These are phyloP conservation scores for Trichoderma cornu-damae DNA, from an alignment of 2,329 filamentous ascomycete species.

Conservation along the genomic window DNA sequence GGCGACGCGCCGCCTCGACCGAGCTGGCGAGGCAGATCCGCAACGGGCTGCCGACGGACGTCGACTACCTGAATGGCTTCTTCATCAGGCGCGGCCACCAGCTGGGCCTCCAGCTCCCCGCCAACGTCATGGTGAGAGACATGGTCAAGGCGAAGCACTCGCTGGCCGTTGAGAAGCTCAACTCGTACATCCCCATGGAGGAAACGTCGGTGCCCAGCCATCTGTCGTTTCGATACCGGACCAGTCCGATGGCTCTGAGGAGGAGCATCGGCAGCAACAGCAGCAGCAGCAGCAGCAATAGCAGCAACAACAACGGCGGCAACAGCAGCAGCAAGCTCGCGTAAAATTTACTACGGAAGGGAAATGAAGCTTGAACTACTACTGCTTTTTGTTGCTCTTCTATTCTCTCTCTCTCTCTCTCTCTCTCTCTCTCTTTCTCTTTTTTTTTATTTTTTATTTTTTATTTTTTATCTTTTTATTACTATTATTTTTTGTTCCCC, in stretches of 20 bases:
- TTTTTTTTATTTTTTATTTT: too few species aligned
- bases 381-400: too few species aligned
- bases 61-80: slow-evolving; percentile 86
- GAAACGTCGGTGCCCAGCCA: slow-evolving; percentile 31
- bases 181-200: slow-evolving; percentile 33
- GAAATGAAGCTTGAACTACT: too few species aligned
- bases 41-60: slow-evolving; percentile 60
- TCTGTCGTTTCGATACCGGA: slow-evolving; percentile 24
- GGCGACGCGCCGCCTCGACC: slow-evolving; percentile 48
- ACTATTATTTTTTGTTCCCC: too few species aligned
- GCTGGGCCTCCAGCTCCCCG: slow-evolving; percentile 63
- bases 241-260: slow-evolving; percentile 3
- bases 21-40: slow-evolving; percentile 64
- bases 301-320: too few species aligned
- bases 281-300: too few species aligned
- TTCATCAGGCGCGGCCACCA: slow-evolving; percentile 68
- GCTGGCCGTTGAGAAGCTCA: slow-evolving; percentile 30
- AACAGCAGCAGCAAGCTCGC: too few species aligned
- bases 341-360: too few species aligned
- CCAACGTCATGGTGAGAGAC: slow-evolving; percentile 68
- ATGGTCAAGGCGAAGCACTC: slow-evolving; percentile 66
- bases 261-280: too few species aligned
- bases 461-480: too few species aligned
- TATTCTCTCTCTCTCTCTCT: too few species aligned
- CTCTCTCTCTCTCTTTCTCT: too few species aligned